These are phyloP conservation scores for Aureobasidium namibiae DNA, from an alignment of 2,329 filamentous ascomycete species.

Conservation along the genomic window DNA sequence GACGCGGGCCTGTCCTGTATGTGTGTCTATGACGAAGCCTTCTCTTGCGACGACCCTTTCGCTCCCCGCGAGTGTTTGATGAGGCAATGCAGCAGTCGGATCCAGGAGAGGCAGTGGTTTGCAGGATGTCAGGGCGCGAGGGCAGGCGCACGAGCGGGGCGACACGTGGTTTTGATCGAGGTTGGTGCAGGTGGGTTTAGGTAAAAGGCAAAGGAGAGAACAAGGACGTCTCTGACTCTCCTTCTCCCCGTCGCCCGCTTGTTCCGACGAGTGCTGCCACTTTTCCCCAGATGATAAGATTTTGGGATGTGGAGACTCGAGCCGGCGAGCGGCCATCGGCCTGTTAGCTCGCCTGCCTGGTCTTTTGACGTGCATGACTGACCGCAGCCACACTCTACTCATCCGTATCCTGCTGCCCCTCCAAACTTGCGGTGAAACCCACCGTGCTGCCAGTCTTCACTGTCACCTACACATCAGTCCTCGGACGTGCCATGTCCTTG, in stretches of 20 bases:
- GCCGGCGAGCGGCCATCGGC: not conserved
- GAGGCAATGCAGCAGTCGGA: not conserved
- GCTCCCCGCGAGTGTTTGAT: not conserved
- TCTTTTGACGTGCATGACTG: constrained; percentile 9
- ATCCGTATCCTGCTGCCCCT: not conserved
- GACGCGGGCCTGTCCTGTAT: not conserved
- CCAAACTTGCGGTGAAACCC: not conserved
- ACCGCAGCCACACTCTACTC: not conserved
- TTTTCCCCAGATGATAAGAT: constrained; percentile 9
- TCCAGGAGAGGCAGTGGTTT: not conserved
- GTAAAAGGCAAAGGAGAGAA: constrained; percentile 2
- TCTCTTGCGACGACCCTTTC: not conserved
- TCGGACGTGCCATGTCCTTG: too few species aligned
- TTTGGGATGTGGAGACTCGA: constrained; percentile 9
- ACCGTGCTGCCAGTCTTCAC: too few species aligned
- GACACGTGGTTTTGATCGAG: constrained; percentile 10
- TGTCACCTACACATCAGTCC: not conserved
- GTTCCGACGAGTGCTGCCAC: constrained; percentile 7
- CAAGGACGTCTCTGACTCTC: constrained; percentile 1
- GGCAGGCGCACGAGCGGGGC: not conserved
- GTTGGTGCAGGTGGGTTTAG: not conserved
- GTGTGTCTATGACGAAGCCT: not conserved
- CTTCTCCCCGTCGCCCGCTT: constrained; percentile 1
- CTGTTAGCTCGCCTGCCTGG: not conserved
- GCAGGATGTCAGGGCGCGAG: not conserved